phyloP scores from a whole-genome alignment of 495 filamentous ascomycete genomes.

The Aspergillus heteromorphus region DNA sequence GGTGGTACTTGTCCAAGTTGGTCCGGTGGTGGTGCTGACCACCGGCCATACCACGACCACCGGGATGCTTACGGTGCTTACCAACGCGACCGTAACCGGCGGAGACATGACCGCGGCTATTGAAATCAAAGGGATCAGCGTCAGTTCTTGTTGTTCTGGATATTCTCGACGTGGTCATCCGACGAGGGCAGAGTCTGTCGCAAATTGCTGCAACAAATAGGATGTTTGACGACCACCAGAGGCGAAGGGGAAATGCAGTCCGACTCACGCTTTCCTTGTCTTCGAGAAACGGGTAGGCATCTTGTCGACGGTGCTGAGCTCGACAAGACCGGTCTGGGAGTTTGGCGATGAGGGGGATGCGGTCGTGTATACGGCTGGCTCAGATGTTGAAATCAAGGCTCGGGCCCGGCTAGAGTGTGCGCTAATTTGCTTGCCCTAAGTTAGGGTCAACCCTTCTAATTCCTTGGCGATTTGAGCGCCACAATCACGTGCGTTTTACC shows the following conservation, averaged over 20 bases:
- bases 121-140: constrained; percentile 20
- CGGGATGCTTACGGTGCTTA: constrained; percentile 90
- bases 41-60: constrained; percentile 95
- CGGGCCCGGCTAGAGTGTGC: constrained; percentile 35
- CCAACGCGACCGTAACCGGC: constrained; percentile 89
- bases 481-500: neutral
- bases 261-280: constrained; percentile 77
- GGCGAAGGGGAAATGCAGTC: constrained; percentile 15
- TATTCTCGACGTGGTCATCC: constrained; percentile 10
- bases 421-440: constrained; percentile 41
- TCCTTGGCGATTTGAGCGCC: neutral
- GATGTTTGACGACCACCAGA: constrained; percentile 14
- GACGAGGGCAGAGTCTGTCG: constrained; percentile 14
- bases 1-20: constrained; percentile 93
- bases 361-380: constrained; percentile 32
- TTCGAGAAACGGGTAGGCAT: constrained; percentile 82
- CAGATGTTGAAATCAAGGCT: constrained; percentile 41
- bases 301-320: constrained; percentile 42
- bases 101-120: constrained; percentile 90
- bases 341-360: constrained; percentile 41
- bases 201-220: constrained; percentile 10
- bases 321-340: constrained; percentile 41
- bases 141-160: constrained; percentile 13
- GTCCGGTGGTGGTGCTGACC: constrained; percentile 91
- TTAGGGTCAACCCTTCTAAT: constrained; percentile 25